These are phyloP conservation scores for Podila epicladia DNA, from an alignment of 192 early-diverging fungal genomes.

Conservation along the genomic window DNA sequence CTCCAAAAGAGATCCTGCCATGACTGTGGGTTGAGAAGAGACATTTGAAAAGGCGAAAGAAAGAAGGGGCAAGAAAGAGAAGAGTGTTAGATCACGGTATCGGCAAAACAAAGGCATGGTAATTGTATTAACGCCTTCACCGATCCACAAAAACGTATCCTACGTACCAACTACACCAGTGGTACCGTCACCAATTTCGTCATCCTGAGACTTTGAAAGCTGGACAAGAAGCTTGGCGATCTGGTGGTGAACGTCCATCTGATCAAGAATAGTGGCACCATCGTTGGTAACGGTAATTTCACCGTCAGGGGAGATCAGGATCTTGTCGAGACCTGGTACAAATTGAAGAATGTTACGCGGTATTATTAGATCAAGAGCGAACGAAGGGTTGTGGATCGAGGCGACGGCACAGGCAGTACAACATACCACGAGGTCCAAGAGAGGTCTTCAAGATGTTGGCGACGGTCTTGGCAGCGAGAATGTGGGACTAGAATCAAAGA, in stretches of 20 bases:
- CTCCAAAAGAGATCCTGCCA: conserved; percentile 97
- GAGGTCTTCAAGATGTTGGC: conserved; percentile 98
- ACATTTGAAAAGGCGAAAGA: neutral
- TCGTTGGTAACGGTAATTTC: conserved; percentile 99
- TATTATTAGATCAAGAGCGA: too few relatives aligned
- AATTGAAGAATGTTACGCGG: neutral
- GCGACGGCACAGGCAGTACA: too few relatives aligned
- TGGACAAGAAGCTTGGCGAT: conserved; percentile 98
- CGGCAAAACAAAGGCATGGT: neutral
- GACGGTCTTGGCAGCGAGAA: conserved; percentile 97
- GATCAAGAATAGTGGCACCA: conserved; percentile 96
- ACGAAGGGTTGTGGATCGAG: too few relatives aligned
- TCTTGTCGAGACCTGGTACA: conserved; percentile 93
- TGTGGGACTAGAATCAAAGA: conserved; percentile 82
- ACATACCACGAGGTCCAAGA: conserved; percentile 92
- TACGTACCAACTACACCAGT: conserved; percentile 96
- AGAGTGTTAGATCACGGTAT: neutral
- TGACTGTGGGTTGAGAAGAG: conserved; percentile 63
- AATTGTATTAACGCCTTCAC: too few relatives aligned
- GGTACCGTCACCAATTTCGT: conserved; percentile 99
- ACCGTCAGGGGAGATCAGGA: conserved; percentile 98
- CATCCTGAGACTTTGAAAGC: conserved; percentile 98
- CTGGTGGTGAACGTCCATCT: conserved; percentile 99
- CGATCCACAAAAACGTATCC: neutral
- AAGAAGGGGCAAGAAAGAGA: neutral